Evolutionary conservation across 2,329 filamentous ascomycete species (phyloP).

Genomic region (Phyllosticta capitalensis): DNA sequence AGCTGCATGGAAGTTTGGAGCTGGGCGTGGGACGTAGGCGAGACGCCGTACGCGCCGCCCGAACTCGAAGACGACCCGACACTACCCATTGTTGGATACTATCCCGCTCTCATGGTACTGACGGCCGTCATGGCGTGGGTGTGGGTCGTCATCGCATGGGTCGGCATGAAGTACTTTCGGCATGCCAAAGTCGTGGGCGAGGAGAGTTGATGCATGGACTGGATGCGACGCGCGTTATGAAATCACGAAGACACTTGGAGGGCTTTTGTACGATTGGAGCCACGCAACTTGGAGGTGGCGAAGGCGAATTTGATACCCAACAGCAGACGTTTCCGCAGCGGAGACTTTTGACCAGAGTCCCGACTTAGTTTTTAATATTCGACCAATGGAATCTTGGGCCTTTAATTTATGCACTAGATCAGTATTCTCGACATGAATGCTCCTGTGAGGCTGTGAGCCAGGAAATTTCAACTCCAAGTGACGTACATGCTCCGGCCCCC

Average conservation of each 20-base stretch:
- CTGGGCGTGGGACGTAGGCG: conserved; percentile 98
- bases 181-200: conserved; percentile 82
- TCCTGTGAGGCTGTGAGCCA: no score
- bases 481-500: no score
- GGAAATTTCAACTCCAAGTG: no score
- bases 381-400: no score
- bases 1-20: conserved; percentile 92
- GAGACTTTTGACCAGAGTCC: no score
- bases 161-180: conserved; percentile 98
- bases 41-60: conserved; percentile 88
- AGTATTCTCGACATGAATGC: no score
- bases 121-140: conserved; percentile 97
- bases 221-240: background rate
- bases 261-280: background rate
- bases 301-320: no score
- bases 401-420: no score
- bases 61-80: conserved; percentile 93
- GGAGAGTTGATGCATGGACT: conserved; percentile 23
- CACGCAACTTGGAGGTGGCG: no score
- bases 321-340: no score
- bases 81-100: conserved; percentile 91
- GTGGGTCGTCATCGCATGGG: conserved; percentile 95
- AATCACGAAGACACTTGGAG: background rate
- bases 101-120: conserved; percentile 85
- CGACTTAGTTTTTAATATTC: no score